Evolutionary conservation across 345 rosid species (phyloP).

Genomic region (Pugionium dolabratum): DNA sequence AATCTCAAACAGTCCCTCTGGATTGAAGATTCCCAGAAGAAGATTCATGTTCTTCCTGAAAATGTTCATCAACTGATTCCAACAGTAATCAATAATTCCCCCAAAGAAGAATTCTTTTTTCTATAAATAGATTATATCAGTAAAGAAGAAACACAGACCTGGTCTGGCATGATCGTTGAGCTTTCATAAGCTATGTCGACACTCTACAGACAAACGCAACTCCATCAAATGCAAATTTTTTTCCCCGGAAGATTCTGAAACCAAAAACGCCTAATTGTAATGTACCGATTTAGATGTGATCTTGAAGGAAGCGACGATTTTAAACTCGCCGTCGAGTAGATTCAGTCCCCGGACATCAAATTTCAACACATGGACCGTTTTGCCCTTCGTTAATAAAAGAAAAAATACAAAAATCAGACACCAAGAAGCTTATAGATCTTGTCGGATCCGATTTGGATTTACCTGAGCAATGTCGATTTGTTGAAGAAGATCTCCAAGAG

Average conservation of each 20-base stretch:
- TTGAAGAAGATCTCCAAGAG: slow-evolving; percentile 74
- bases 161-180: slow-evolving; percentile 76
- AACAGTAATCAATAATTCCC: slow-evolving; percentile 6
- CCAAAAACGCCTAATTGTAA: background rate
- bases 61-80: slow-evolving; percentile 71
- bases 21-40: slow-evolving; percentile 72
- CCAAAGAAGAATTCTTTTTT: background rate
- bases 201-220: slow-evolving; percentile 50
- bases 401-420: background rate
- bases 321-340: slow-evolving; percentile 69
- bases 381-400: slow-evolving; percentile 56
- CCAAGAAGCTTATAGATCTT: background rate
- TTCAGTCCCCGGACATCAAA: slow-evolving; percentile 79
- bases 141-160: slow-evolving; percentile 43
- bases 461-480: slow-evolving; percentile 74
- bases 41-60: slow-evolving; percentile 68
- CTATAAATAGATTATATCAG: background rate
- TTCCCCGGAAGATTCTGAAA: background rate
- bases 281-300: slow-evolving; percentile 66
- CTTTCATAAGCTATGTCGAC: slow-evolving; percentile 64
- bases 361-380: slow-evolving; percentile 85
- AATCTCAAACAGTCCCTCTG: slow-evolving; percentile 83
- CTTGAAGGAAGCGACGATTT: slow-evolving; percentile 73
- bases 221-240: slow-evolving; percentile 7
- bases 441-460: background rate